These are phyloP conservation scores for Argentina anserina DNA, from an alignment of 306 rosid genomes.

Conservation along the genomic window DNA sequence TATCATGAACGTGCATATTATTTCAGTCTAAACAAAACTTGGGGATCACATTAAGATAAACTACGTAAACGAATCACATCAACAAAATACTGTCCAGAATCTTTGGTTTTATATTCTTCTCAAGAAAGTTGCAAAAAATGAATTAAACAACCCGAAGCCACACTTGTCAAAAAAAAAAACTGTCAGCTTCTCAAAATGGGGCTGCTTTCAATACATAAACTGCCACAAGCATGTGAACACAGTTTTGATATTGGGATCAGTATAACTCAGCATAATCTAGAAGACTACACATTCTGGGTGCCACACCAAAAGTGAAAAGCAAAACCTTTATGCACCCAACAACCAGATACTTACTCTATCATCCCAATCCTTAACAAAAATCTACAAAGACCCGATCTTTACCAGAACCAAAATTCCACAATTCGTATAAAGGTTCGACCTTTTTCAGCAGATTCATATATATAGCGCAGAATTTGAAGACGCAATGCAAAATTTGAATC, in stretches of 20 bases:
- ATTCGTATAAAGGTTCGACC: background rate
- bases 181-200: background rate
- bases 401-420: conserved; percentile 13
- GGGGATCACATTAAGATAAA: background rate
- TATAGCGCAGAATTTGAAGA: background rate
- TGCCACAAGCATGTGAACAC: background rate
- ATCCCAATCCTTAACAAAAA: background rate
- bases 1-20: background rate
- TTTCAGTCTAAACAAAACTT: background rate
- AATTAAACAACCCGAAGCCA: background rate
- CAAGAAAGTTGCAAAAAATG: background rate
- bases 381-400: background rate
- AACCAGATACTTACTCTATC: background rate
- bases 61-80: background rate
- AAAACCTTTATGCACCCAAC: background rate
- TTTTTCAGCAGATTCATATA: background rate
- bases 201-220: background rate
- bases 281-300: background rate
- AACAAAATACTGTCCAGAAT: background rate
- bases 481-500: background rate
- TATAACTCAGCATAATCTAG: background rate
- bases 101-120: background rate
- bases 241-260: background rate
- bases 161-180: background rate
- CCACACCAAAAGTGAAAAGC: background rate